Evolutionary conservation across 1,284 basidiomycete species (phyloP).

Genomic region (Porogramme epimiltina): DNA sequence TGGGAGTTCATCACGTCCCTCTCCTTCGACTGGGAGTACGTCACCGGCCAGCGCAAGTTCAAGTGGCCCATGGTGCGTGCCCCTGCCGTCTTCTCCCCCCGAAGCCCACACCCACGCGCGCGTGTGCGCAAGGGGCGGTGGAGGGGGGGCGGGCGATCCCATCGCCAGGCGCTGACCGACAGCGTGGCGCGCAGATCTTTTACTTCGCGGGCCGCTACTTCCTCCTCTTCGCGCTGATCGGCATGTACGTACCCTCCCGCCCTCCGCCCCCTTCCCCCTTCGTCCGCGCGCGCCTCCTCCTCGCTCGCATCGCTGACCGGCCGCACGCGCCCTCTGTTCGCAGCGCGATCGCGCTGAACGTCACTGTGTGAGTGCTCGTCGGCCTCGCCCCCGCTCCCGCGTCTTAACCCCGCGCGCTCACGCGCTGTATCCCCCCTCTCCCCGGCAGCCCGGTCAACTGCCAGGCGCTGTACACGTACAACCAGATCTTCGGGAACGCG

Average conservation of each 20-base stretch:
- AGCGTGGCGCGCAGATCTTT: conserved; percentile 51
- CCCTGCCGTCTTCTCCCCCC: no score
- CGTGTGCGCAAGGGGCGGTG: no score
- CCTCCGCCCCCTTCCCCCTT: not conserved
- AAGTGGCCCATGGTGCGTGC: conserved; percentile 40
- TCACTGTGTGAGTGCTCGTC: conserved; percentile 47
- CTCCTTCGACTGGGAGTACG: conserved; percentile 67
- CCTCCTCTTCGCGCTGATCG: conserved; percentile 67
- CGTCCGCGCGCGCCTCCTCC: not conserved
- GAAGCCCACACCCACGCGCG: not conserved
- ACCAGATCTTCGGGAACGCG: conserved; percentile 67
- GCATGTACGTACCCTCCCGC: conserved; percentile 49
- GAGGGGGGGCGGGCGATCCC: no score
- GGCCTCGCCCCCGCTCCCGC: not conserved
- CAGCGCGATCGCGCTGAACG: conserved; percentile 60
- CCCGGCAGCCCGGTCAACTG: conserved; percentile 57
- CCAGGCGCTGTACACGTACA: conserved; percentile 74
- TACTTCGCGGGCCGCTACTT: conserved; percentile 77
- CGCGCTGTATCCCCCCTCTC: not conserved
- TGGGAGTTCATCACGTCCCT: conserved; percentile 55
- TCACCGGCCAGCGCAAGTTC: conserved; percentile 61
- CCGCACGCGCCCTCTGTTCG: conserved; percentile 5
- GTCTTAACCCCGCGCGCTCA: no score
- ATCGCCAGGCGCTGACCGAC: no score
- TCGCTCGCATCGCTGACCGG: not conserved